Base-by-base conservation (phyloP, 106 monocot genomes). In the Ottelia alismoides region DNA sequence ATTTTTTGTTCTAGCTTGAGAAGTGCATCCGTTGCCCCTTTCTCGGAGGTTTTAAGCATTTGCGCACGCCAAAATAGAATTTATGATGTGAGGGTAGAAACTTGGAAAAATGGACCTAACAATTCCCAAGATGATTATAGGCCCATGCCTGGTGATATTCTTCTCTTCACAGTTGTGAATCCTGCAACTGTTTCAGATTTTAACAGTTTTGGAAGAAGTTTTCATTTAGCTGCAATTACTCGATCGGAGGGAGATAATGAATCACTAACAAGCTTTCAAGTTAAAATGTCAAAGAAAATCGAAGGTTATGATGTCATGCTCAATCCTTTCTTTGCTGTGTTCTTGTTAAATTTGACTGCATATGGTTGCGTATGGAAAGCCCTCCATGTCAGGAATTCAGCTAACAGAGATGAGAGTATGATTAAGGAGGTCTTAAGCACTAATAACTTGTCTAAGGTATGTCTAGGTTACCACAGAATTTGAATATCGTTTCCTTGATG, bases 311-410 rank as follows among this genome's bases (percentile, higher is more conserved):
- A 52, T 52, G 44, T n/a, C 10, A 61, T 47, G 69, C 54, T 30
- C 1, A 62, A 14, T 2, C 17, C 49, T 0, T n/a, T 63, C 11
- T 63, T 43, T 43, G 55, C 57, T 5, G 22, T 57, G 21, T 63
- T 45, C 5, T 29, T 71, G 27, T n/a, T 57, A 19, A 71, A 57
- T 28, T 48, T 64, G 6, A 40, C 50, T 3, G 28, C 56, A 4
- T 29, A 49, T 4, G 40, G 27, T n/a, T 31, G 63, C 9, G 47
- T 71, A 7, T 71, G 71, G 71, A 57, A 28, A 23, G 56, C 71
- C 20, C 63, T 71, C 19, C 28, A 29, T 28, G 5, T 47, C 0
- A 50, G 28, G 3, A 19, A 0, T 20, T 1, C 20, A 27, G 9
- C 3, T n/a, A 22, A 2, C 2, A 21, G 48, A 30, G 26, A 62